phyloP scores from a whole-genome alignment of 2,329 filamentous ascomycete species.

The Aspergillus puulaauensis region DNA sequence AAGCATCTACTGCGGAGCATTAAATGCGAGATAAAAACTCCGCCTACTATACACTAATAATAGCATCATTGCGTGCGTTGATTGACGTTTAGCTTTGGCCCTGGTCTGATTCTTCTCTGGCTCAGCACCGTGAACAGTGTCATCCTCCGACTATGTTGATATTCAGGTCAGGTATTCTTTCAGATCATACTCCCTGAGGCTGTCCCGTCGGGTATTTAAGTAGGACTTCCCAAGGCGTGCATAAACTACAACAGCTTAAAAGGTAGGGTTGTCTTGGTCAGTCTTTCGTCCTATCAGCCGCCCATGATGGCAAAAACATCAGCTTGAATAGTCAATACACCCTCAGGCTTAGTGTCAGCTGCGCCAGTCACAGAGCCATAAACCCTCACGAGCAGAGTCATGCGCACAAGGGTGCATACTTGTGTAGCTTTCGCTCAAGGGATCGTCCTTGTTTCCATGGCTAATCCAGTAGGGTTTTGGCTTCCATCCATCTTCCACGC shows the following conservation, averaged over 20 bases:
- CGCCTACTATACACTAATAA: not conserved
- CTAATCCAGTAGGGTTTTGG: not conserved
- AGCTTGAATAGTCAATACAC: not conserved
- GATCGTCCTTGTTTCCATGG: not conserved
- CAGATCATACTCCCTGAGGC: not conserved
- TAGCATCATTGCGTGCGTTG: not conserved
- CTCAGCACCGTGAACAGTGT: not conserved
- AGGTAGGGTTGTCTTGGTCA: not conserved
- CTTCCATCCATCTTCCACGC: not conserved
- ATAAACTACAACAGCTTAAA: not conserved
- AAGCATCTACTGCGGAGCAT: not conserved
- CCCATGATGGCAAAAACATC: not conserved
- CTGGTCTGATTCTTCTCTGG: not conserved
- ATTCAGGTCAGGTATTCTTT: not conserved
- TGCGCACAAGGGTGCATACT: conserved; percentile 15
- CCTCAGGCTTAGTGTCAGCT: conserved; percentile 14
- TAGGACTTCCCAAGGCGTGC: too few relatives aligned
- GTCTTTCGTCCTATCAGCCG: not conserved
- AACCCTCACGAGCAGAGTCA: conserved; percentile 15
- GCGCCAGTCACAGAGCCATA: conserved; percentile 14
- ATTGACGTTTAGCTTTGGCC: not conserved
- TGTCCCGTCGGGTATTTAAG: too few relatives aligned
- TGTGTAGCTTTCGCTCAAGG: conserved; percentile 5
- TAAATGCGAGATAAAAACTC: not conserved
- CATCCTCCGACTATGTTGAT: not conserved